Conservation (phyloP, 441 rosid genomes). For the Omphalea diandra region DNA sequence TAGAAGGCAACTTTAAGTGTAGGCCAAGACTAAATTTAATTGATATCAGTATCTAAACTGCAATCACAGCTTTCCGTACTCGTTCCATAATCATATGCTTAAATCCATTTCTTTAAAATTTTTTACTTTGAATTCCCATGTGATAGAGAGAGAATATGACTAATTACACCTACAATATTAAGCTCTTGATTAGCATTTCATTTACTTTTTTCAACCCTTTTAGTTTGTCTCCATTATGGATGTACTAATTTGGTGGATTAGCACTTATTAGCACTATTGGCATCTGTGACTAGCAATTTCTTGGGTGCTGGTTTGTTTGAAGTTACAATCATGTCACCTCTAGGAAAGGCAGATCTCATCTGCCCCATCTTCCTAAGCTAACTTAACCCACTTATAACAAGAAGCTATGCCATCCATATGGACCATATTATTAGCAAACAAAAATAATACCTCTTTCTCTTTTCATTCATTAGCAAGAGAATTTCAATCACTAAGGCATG, state of each 20-base stretch:
- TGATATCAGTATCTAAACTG: not conserved
- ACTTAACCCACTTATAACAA: not conserved
- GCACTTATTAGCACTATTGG: too few species aligned
- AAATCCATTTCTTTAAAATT: not conserved
- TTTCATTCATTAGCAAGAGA: not conserved
- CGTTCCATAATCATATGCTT: not conserved
- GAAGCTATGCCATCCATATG: constrained; percentile 6
- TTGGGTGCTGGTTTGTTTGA: not conserved
- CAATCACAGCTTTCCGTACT: not conserved
- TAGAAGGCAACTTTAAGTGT: constrained; percentile 13
- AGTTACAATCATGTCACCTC: constrained; percentile 13
- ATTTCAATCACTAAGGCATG: not conserved
- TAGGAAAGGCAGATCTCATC: constrained; percentile 25
- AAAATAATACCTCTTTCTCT: not conserved
- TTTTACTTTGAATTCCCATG: not conserved
- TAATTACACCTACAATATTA: too few species aligned
- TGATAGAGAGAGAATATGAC: too few species aligned
- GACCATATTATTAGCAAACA: not conserved
- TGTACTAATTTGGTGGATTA: constrained; percentile 4
- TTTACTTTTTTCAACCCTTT: not conserved
- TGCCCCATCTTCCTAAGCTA: constrained; percentile 21
- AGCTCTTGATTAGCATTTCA: not conserved
- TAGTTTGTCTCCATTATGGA: not conserved
- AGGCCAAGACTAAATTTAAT: constrained; percentile 8
- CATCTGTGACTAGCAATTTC: too few species aligned